A percentile compares a stretch with the other conserved stretches of the same genome.
Evolutionary conservation across 305 asterid species (phyloP).

Genomic region (Lippia alba): DNA sequence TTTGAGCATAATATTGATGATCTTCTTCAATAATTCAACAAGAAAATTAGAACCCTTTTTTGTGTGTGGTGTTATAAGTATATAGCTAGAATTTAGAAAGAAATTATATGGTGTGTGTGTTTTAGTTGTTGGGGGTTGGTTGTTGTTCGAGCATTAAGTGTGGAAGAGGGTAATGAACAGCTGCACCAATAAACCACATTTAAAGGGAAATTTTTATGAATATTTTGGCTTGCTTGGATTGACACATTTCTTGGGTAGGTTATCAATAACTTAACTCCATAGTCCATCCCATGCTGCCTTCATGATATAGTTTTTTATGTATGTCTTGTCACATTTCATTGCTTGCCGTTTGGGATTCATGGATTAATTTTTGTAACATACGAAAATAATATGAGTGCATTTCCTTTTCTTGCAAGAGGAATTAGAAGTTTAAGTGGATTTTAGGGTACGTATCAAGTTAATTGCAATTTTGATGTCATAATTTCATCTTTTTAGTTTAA

Average conservation of each 20-base stretch:
- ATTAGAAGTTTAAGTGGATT: no score
- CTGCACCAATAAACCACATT: constrained; percentile 32
- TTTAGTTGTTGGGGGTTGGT: not conserved
- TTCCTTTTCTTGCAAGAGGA: no score
- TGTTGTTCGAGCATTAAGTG: constrained; percentile 18
- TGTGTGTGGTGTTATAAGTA: not conserved
- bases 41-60: constrained; percentile 24
- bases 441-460: no score
- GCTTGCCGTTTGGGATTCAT: not conserved
- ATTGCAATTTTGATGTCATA: no score
- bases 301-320: constrained; percentile 7
- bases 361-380: not conserved
- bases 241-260: constrained; percentile 39
- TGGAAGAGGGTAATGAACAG: constrained; percentile 30
- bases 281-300: constrained; percentile 24
- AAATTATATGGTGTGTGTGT: not conserved
- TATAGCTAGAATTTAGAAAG: not conserved
- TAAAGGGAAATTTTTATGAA: constrained; percentile 17
- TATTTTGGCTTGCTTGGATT: constrained; percentile 22
- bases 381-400: no score
- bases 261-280: constrained; percentile 39
- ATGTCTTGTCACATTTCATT: not conserved
- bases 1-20: constrained; percentile 34
- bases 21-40: constrained; percentile 27
- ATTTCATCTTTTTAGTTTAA: no score